These are phyloP conservation scores for Arabidopsis suecica DNA, from an alignment of 345 rosid genomes.

Conservation along the genomic window DNA sequence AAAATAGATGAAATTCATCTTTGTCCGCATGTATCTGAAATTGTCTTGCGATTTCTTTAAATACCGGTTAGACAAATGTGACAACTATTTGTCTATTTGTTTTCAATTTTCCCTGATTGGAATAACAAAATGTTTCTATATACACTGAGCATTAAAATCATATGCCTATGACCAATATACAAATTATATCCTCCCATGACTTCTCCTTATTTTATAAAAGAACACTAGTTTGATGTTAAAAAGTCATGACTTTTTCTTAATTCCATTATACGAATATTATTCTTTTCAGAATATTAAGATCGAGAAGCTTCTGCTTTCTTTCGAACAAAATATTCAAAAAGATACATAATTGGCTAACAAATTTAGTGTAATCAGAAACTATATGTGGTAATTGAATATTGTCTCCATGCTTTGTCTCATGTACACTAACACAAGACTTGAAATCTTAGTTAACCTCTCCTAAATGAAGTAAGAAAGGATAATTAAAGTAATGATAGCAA, in stretches of 20 bases:
- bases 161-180: not conserved
- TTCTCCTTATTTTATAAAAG: not conserved
- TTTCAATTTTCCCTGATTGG: not conserved
- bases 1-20: too few relatives aligned
- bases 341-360: not conserved
- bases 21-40: too few relatives aligned
- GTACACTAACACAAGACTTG: not conserved
- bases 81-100: not conserved
- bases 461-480: not conserved
- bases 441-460: not conserved
- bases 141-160: not conserved
- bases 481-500: not conserved
- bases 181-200: not conserved
- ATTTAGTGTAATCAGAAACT: not conserved
- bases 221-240: not conserved
- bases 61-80: not conserved
- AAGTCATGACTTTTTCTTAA: too few relatives aligned
- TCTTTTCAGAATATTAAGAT: not conserved
- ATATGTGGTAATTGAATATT: not conserved
- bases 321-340: not conserved
- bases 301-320: not conserved
- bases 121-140: not conserved
- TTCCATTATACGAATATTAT: not conserved
- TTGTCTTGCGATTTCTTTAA: too few relatives aligned
- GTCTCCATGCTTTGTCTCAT: not conserved